Evolutionary conservation across 2,329 filamentous ascomycete genomes (phyloP), one percentile per base, ranked within the genome.

Genomic region (Alternaria ventricosa): DNA sequence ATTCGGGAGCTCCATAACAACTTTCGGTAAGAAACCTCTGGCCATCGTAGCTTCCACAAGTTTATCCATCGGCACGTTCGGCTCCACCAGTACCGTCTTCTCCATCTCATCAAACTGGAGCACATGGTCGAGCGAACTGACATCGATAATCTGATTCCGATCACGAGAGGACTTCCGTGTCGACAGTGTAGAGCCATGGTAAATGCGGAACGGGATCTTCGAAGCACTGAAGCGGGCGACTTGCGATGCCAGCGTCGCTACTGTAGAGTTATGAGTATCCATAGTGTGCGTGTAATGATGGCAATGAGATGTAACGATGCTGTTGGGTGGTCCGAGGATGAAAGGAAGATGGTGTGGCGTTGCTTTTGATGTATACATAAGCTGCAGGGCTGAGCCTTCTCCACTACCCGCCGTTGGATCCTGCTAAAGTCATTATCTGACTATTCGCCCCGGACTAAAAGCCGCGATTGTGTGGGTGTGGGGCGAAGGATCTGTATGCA

Each of bases 1-100:
- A 0, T 88, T 88, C 0, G 89, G 89, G 54, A 92, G 89, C 70
- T 92, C 90, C 87, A 91, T 91, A 5, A 92, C 88, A 0, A 92
- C 88, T 0, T 85, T 86, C 1, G 86, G 89, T 1, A 92, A 78
- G 0, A 92, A 79, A 0, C 86, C 86, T 53, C 87, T 73, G 5
- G 79, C 75, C 50, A 89, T 70, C 0, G 88, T 88, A 1, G 84
- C 87, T 57, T 86, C 83, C 1, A 91, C 85, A 2, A 92, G 82
- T 1, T 80, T 80, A 62, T 90, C 89, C 89, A 92, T 92, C 0
- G 88, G 83, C 4, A 92, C 89, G 67, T 92, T 92, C 0, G 89
- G 89, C 71, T 92, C 89, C 1, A 91, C 89, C 0, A 88, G 70
- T 51, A 81, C 82, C 12, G 81, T 84, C 63, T 81, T 82, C 6